Evolutionary conservation across 1,139 yeast genomes (phyloP), one percentile per base, ranked within the genome.

Genomic region (Blastobotrys capitulatus): DNA sequence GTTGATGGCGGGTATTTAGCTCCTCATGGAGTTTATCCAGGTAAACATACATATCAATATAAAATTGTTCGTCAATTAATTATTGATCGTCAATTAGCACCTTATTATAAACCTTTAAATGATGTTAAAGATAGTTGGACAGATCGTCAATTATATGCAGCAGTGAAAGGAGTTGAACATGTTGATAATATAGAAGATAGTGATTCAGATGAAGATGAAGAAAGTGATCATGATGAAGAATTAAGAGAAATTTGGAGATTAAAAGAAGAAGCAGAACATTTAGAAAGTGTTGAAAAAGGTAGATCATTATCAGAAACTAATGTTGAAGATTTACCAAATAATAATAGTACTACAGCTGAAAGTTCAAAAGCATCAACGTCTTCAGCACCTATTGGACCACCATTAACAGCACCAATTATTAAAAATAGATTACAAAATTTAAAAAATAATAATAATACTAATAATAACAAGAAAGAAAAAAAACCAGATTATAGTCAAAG

Each of bases 41-140:
- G 79, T 8, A 80, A 84, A 50, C 75, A 86, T 54, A 96, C 86
- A 64, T 92, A 80, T 68, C 79, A 83, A 61, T 78, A 86, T 15
- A 79, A 78, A 35, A 73, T 83, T 2, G 96, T 90, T 9, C 77
- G 87, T 44, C 75, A 71, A 25, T 69, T 86, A 38, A 85, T 90
- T 55, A 68, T 79, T 32, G 76, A 76, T 15, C 76, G 98, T 41
- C 77, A 76, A 57, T 61, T 92, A 43, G 90, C 97, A 0, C 97
- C 98, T 1, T 92, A 92, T 65, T 92, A 79, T 64, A 85, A 90
- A 2, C 97, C 97, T 0, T 71, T 92, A 47, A 88, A 86, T 60
- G 96, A 88, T 61, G 86, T 77, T 61, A 83, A 85, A 52, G 79
- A 75, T n/a, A 57, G 67, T 22, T 87, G 96, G 96, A 69, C 80